These are phyloP conservation scores for Macrophomina pseudophaseolina DNA, from an alignment of 2,329 filamentous ascomycete genomes.

Conservation along the genomic window DNA sequence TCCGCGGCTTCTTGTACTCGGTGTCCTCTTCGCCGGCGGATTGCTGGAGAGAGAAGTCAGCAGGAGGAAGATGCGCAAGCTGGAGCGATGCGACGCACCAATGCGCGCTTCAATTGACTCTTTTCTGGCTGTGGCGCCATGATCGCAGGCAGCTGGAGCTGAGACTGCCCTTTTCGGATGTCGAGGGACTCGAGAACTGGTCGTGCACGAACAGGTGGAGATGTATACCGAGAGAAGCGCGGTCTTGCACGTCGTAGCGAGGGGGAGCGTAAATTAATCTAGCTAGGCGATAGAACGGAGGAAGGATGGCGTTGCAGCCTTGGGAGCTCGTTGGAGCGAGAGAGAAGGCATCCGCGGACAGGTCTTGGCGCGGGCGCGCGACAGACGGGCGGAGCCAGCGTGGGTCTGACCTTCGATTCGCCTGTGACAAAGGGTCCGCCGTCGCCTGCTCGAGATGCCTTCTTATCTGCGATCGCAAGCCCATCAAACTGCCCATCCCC, in stretches of 20 bases:
- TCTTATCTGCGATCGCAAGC: slow-evolving; percentile 2
- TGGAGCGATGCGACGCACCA: slow-evolving; percentile 61
- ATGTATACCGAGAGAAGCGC: slow-evolving; percentile 30
- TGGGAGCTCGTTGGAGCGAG: slow-evolving; percentile 10
- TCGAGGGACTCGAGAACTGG: slow-evolving; percentile 3
- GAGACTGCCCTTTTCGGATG: slow-evolving; percentile 25
- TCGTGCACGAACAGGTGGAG: slow-evolving; percentile 27
- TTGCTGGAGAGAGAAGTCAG: slow-evolving; percentile 55
- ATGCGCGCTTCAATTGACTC: slow-evolving; percentile 82
- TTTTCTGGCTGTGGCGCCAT: slow-evolving; percentile 71
- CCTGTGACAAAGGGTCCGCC: slow-evolving; percentile 19
- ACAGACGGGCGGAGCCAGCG: not conserved
- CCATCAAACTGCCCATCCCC: not conserved
- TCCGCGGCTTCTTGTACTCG: slow-evolving; percentile 80
- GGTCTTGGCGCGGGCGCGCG: slow-evolving; percentile 16
- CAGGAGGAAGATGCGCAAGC: slow-evolving; percentile 31
- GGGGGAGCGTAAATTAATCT: slow-evolving; percentile 12
- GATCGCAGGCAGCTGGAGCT: slow-evolving; percentile 14
- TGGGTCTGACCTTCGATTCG: not conserved
- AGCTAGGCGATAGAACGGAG: slow-evolving; percentile 18
- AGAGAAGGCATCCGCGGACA: slow-evolving; percentile 20
- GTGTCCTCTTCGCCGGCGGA: slow-evolving; percentile 65
- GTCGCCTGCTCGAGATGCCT: not conserved
- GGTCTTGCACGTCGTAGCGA: slow-evolving; percentile 7
- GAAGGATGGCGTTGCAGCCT: slow-evolving; percentile 22